A percentile compares a stretch with the other conserved stretches of the same genome.
Evolutionary conservation across 805 yeast species (phyloP).

Genomic region (Ogataea pilisensis): DNA sequence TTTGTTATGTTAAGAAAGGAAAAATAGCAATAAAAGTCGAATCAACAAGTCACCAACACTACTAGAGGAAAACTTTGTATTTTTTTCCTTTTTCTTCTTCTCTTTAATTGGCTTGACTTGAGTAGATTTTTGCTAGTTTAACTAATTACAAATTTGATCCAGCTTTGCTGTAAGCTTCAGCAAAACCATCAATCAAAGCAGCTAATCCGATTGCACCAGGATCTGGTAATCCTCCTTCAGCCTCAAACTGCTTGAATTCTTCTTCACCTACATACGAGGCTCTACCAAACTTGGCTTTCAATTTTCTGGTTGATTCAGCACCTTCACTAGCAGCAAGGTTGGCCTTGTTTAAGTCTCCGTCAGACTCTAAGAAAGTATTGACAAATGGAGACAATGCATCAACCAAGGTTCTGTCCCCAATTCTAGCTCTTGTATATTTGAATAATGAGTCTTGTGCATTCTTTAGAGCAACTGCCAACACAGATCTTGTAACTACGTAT

Average conservation of each 20-base stretch:
- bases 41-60: too few relatives aligned
- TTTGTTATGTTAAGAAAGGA: too few relatives aligned
- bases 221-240: constrained; percentile 78
- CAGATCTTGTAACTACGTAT: constrained; percentile 28
- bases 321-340: constrained; percentile 68
- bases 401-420: constrained; percentile 83
- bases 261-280: constrained; percentile 80
- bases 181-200: constrained; percentile 30
- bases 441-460: constrained; percentile 68
- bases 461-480: constrained; percentile 46
- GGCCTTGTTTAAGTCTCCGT: constrained; percentile 53
- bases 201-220: constrained; percentile 92
- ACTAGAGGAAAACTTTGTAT: too few relatives aligned
- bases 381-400: constrained; percentile 90
- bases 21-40: too few relatives aligned
- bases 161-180: constrained; percentile 21
- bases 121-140: not conserved
- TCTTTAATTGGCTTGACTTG: not conserved
- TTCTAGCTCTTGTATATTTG: constrained; percentile 84
- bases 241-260: constrained; percentile 45
- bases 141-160: constrained; percentile 12
- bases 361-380: constrained; percentile 47
- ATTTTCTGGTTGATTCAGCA: constrained; percentile 67
- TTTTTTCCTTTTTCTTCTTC: too few relatives aligned
- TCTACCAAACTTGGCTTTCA: constrained; percentile 87